Conservation (phyloP, 805 yeast species). For the Saturnispora saitoi region DNA sequence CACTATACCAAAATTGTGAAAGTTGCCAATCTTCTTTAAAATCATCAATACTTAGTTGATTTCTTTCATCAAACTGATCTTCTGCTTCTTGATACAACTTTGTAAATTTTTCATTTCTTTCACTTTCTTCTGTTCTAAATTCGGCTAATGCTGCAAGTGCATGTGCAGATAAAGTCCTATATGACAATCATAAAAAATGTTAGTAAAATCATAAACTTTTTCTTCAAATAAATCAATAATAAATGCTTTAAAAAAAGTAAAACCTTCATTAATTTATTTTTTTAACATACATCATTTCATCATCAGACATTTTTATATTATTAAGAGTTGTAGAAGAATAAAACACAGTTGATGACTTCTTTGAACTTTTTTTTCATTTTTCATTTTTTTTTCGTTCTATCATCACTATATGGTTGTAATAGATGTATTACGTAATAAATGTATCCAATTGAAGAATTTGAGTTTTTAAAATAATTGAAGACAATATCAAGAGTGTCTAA, state of each 20-base stretch:
- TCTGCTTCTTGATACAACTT: slow-evolving; percentile 50
- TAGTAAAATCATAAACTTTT: background rate
- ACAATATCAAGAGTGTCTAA: no score
- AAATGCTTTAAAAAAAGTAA: no score
- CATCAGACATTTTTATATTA: slow-evolving; percentile 21
- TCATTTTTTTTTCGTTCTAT: background rate
- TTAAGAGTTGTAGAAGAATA: background rate
- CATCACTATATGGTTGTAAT: no score
- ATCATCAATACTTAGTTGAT: slow-evolving; percentile 42
- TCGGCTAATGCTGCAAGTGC: slow-evolving; percentile 52
- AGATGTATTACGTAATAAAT: no score
- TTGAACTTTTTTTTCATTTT: background rate
- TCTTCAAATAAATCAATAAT: no score
- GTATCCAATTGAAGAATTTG: no score
- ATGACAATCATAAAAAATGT: background rate
- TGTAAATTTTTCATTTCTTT: slow-evolving; percentile 47
- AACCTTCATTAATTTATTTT: background rate
- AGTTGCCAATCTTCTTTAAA: slow-evolving; percentile 92
- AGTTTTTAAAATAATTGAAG: no score
- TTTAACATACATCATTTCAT: slow-evolving; percentile 24
- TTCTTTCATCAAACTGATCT: slow-evolving; percentile 35
- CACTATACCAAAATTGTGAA: slow-evolving; percentile 86
- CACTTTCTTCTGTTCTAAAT: slow-evolving; percentile 56
- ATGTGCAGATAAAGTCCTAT: slow-evolving; percentile 36
- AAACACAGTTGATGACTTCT: background rate